phyloP scores from a whole-genome alignment of 2,329 filamentous ascomycete genomes.

The Botrytis deweyae region DNA sequence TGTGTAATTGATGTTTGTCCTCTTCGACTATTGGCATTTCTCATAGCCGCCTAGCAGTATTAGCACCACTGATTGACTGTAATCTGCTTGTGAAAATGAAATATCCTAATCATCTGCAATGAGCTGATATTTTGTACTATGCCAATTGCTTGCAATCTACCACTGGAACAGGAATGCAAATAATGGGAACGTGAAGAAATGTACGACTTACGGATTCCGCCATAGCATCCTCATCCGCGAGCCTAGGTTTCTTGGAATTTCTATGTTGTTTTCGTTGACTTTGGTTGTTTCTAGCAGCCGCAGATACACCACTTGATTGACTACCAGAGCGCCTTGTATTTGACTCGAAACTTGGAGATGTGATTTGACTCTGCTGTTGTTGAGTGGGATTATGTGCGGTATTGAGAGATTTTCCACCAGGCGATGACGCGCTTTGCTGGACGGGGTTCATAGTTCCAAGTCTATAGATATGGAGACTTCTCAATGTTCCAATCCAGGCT shows the following conservation, averaged over 20 bases:
- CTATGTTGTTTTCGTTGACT: slow-evolving; percentile 78
- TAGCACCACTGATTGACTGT: slow-evolving; percentile 20
- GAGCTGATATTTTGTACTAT: background rate
- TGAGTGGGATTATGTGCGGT: slow-evolving; percentile 34
- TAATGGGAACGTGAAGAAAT: background rate
- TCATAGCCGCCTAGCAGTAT: slow-evolving; percentile 44
- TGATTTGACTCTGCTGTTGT: slow-evolving; percentile 35
- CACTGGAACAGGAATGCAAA: background rate
- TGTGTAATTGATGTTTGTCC: slow-evolving; percentile 98
- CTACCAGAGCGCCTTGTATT: slow-evolving; percentile 33
- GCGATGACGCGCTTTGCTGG: slow-evolving; percentile 34
- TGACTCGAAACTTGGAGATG: slow-evolving; percentile 36
- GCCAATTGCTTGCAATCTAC: background rate
- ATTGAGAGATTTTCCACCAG: slow-evolving; percentile 38
- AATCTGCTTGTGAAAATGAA: background rate
- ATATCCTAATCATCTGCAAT: background rate
- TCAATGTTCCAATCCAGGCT: background rate
- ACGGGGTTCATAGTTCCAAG: slow-evolving; percentile 37
- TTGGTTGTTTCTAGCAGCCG: slow-evolving; percentile 72
- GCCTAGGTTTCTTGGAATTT: slow-evolving; percentile 69
- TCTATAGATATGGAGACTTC: background rate
- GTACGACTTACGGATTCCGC: slow-evolving; percentile 65
- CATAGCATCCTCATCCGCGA: slow-evolving; percentile 83
- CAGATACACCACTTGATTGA: slow-evolving; percentile 26
- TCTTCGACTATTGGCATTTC: slow-evolving; percentile 70